Conservation (phyloP, 805 yeast species). For the Wickerhamiella parazyma region DNA sequence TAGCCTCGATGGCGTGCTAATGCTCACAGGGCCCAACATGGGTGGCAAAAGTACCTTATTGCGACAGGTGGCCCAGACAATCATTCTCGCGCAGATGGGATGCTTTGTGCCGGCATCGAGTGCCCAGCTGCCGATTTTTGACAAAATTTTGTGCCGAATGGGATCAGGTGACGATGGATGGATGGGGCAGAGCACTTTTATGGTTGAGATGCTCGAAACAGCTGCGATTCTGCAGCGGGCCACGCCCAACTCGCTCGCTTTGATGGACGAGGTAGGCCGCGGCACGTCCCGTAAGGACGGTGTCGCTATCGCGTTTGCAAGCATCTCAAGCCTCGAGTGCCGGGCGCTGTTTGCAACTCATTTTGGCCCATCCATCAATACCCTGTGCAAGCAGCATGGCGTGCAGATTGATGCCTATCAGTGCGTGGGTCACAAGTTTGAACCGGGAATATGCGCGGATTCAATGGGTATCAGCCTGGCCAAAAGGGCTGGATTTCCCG, state of each 20-base stretch:
- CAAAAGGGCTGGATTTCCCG: constrained; percentile 64
- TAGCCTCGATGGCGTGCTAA: constrained; percentile 21
- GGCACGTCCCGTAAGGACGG: constrained; percentile 85
- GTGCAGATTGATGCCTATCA: constrained; percentile 12
- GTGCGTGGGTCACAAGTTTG: constrained; percentile 34
- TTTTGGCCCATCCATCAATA: constrained; percentile 45
- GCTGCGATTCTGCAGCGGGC: constrained; percentile 53
- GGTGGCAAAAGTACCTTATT: constrained; percentile 76
- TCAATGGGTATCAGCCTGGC: constrained; percentile 74
- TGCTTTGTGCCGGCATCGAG: constrained; percentile 54
- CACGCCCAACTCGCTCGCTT: constrained; percentile 53
- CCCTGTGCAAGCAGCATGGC: constrained; percentile 26
- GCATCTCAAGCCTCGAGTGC: constrained; percentile 49
- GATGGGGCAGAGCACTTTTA: constrained; percentile 69
- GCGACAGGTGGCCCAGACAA: constrained; percentile 53
- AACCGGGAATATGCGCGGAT: constrained; percentile 53
- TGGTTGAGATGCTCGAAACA: constrained; percentile 88
- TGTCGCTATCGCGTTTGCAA: constrained; percentile 68
- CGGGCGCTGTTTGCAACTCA: constrained; percentile 85
- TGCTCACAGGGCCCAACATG: constrained; percentile 86
- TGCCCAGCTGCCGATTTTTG: constrained; percentile 57
- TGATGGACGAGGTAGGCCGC: constrained; percentile 79
- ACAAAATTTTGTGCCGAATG: constrained; percentile 63
- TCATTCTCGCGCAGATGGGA: constrained; percentile 64
- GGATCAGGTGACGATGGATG: constrained; percentile 69